Evolutionary conservation across 176 grass and related monocot genomes (phyloP).

Genomic region (Aechmea fasciata): DNA sequence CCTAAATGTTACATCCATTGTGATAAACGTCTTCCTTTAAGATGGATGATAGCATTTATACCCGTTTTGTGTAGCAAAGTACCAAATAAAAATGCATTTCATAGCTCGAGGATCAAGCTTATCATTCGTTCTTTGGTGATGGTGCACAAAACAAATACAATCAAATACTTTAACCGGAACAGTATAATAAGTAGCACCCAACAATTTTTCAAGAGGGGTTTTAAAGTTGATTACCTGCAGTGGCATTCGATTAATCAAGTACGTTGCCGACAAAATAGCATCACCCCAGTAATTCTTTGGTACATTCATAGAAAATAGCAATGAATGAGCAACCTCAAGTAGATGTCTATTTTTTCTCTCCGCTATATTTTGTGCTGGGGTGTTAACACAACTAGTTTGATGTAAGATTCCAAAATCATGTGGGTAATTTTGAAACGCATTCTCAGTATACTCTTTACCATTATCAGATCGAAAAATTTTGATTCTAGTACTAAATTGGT

Average conservation of each 20-base stretch:
- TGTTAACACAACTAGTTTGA: too few relatives aligned
- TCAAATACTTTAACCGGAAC: too few relatives aligned
- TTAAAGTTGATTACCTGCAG: not conserved
- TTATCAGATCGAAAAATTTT: too few relatives aligned
- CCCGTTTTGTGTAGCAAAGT: not conserved
- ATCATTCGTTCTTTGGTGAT: too few relatives aligned
- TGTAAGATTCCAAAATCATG: too few relatives aligned
- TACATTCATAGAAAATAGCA: not conserved
- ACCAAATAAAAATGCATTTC: not conserved
- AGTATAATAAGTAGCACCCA: too few relatives aligned
- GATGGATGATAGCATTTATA: not conserved
- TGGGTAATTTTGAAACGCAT: too few relatives aligned
- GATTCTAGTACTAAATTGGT: too few relatives aligned
- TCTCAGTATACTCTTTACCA: too few relatives aligned
- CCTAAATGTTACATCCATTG: not conserved
- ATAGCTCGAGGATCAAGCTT: not conserved
- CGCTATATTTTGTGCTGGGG: slow-evolving; percentile 7
- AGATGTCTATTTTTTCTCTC: slow-evolving; percentile 2
- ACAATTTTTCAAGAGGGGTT: too few relatives aligned
- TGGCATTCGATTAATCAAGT: not conserved
- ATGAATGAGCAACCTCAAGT: not conserved
- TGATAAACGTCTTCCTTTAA: not conserved
- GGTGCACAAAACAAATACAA: too few relatives aligned
- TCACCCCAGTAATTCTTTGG: not conserved
- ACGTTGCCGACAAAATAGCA: too few relatives aligned